Evolutionary conservation across 1,139 yeast species (phyloP), one percentile per base, ranked within the genome.

Genomic region (Diutina siamensis): DNA sequence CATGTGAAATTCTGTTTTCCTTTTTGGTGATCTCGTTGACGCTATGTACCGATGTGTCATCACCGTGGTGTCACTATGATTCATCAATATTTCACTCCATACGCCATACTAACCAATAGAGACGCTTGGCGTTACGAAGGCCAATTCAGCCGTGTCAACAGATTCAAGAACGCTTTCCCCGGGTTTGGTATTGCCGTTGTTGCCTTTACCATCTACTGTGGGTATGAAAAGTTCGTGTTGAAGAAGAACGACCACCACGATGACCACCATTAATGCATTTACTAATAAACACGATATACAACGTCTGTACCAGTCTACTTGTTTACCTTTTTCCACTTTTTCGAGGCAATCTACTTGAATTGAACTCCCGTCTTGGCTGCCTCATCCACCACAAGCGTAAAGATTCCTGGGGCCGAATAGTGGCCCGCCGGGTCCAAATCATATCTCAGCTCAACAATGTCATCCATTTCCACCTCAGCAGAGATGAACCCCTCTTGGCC

Each of bases 91-190:
- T 25, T 25, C 28, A 25, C 10, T 25, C 28, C 9, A 7, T 10
- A 21, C 13, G 5, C 27, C 4, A 21, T 19, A 35, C 40, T 35
- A 35, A 35, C 40, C 38, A 13, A 10, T 35, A 38, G 42, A 74
- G 95, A 86, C 62, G 94, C 94, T 47, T 86, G 95, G 95, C 80
- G 95, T 71, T 83, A 78, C 64, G 82, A 80, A 57, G 94, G 94
- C 50, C 85, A 80, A 49, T 86, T 86, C 67, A 72, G 83, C 48
- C 78, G 89, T 55, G 65, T 67, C 48, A 80, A 81, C 64, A 71
- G 94, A 57, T 82, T 79, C 64, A 80, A 72, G 57, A 78, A 78
- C 49, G 74, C 85, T n/a, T 76, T 86, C 59, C 95, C 95, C 2
- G 95, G 95, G 2, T 74, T 86, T 47, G 87, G 88, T 40, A 74